phyloP scores from a whole-genome alignment of 2,329 filamentous ascomycete species.

The Colletotrichum truncatum region DNA sequence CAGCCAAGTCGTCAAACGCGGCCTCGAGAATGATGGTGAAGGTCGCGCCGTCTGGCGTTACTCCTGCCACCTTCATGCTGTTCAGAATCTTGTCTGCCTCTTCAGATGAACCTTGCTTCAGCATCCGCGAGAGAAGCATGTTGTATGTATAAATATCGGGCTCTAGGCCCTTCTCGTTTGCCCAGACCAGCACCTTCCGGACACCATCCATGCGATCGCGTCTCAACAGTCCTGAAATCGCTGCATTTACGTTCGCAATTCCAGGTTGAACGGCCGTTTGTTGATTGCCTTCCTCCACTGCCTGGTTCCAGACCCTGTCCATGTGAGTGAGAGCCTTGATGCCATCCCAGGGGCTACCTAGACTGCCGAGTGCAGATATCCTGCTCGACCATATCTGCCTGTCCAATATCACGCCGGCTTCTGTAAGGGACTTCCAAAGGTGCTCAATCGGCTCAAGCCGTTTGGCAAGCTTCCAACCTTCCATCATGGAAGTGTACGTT shows the following conservation, averaged over 20 bases:
- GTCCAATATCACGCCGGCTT: slow-evolving; percentile 69
- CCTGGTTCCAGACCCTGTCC: slow-evolving; percentile 65
- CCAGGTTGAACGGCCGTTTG: slow-evolving; percentile 62
- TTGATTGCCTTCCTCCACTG: slow-evolving; percentile 38
- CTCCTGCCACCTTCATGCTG: slow-evolving; percentile 64
- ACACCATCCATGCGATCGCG: slow-evolving; percentile 58
- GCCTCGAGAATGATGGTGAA: slow-evolving; percentile 78
- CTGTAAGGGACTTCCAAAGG: slow-evolving; percentile 73
- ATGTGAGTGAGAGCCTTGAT: slow-evolving; percentile 74
- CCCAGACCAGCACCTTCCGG: slow-evolving; percentile 66
- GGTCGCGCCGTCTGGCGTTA: slow-evolving; percentile 73
- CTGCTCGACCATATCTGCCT: slow-evolving; percentile 74
- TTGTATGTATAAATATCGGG: slow-evolving; percentile 73
- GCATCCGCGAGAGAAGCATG: slow-evolving; percentile 69
- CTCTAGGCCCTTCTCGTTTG: slow-evolving; percentile 60
- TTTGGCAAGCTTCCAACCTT: slow-evolving; percentile 70
- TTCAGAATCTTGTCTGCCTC: slow-evolving; percentile 63
- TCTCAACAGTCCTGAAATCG: slow-evolving; percentile 69
- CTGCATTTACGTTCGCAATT: slow-evolving; percentile 75
- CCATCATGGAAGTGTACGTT: slow-evolving; percentile 79
- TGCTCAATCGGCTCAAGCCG: slow-evolving; percentile 69
- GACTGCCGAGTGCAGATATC: slow-evolving; percentile 71
- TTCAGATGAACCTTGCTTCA: slow-evolving; percentile 56
- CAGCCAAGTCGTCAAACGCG: slow-evolving; percentile 53
- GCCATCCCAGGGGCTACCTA: slow-evolving; percentile 62